These are phyloP conservation scores for Russula olivacea DNA, from an alignment of 768 basidiomycete species.

Conservation along the genomic window DNA sequence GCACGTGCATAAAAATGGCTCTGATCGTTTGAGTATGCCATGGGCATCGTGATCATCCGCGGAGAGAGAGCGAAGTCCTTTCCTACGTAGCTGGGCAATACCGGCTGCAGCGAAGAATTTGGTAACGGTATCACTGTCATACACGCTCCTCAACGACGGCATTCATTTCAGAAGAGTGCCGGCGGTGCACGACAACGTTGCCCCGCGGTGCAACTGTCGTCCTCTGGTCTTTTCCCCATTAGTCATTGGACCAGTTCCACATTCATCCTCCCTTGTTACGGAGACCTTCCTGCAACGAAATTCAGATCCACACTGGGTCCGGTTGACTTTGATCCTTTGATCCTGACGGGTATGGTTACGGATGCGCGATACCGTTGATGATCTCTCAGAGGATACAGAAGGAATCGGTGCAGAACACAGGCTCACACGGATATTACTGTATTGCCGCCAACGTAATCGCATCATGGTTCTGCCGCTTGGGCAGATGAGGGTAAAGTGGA, in stretches of 20 bases:
- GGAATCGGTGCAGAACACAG: constrained; percentile 25
- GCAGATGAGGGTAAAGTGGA: background rate
- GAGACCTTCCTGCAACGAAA: background rate
- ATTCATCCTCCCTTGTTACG: background rate
- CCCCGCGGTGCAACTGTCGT: constrained; percentile 27
- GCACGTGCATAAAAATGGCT: no score
- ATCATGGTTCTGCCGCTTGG: background rate
- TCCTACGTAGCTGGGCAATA: background rate
- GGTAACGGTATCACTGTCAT: background rate
- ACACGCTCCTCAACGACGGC: constrained; percentile 44
- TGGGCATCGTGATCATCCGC: no score
- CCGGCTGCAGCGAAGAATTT: background rate
- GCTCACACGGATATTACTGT: background rate
- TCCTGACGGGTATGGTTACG: no score
- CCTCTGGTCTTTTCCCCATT: constrained; percentile 30
- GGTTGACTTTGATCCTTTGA: no score
- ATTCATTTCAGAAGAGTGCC: constrained; percentile 32
- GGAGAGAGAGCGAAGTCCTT: no score
- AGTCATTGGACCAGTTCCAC: constrained; percentile 28
- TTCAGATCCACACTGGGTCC: background rate
- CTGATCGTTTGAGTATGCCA: no score
- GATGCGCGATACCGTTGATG: constrained; percentile 30
- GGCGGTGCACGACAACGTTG: background rate
- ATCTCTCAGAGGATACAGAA: constrained; percentile 52
- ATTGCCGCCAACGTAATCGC: background rate